phyloP scores from a whole-genome alignment of 345 rosid species.

The Lumnitzera racemosa region DNA sequence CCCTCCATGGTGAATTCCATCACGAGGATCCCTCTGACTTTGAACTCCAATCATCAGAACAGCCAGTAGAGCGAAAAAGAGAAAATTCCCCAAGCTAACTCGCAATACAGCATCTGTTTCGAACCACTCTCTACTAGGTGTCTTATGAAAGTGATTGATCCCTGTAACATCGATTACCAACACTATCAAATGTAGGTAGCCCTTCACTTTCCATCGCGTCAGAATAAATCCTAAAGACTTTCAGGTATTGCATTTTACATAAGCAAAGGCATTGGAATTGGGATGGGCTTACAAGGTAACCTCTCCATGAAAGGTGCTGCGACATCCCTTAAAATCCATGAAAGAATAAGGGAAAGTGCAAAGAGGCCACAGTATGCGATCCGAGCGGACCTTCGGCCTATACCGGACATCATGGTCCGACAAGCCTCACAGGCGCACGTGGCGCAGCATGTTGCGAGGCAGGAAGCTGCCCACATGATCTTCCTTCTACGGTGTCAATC shows the following conservation, averaged over 20 bases:
- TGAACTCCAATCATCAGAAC: slow-evolving; percentile 86
- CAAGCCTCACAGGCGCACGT: slow-evolving; percentile 98
- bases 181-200: too few relatives aligned
- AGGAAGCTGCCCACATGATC: slow-evolving; percentile 96
- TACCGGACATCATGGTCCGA: slow-evolving; percentile 77
- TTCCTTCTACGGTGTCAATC: neutral
- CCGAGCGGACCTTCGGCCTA: slow-evolving; percentile 92
- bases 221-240: too few relatives aligned
- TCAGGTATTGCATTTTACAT: too few relatives aligned
- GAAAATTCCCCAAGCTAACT: slow-evolving; percentile 93
- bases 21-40: slow-evolving; percentile 94
- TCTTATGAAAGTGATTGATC: slow-evolving; percentile 87
- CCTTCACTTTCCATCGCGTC: too few relatives aligned
- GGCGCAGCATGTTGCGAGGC: slow-evolving; percentile 97
- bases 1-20: slow-evolving; percentile 92
- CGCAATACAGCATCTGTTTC: slow-evolving; percentile 95
- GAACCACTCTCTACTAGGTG: slow-evolving; percentile 93
- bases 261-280: neutral
- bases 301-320: slow-evolving; percentile 99
- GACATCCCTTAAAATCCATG: slow-evolving; percentile 95
- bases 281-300: slow-evolving; percentile 68
- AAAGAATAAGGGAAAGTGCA: slow-evolving; percentile 77
- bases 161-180: slow-evolving; percentile 33
- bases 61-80: slow-evolving; percentile 76
- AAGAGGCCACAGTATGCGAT: slow-evolving; percentile 98